Evolutionary conservation across 352 stramenopile genomes (phyloP), one percentile per base, ranked within the genome.

Genomic region (Globisporangium rhizosaccharum): DNA sequence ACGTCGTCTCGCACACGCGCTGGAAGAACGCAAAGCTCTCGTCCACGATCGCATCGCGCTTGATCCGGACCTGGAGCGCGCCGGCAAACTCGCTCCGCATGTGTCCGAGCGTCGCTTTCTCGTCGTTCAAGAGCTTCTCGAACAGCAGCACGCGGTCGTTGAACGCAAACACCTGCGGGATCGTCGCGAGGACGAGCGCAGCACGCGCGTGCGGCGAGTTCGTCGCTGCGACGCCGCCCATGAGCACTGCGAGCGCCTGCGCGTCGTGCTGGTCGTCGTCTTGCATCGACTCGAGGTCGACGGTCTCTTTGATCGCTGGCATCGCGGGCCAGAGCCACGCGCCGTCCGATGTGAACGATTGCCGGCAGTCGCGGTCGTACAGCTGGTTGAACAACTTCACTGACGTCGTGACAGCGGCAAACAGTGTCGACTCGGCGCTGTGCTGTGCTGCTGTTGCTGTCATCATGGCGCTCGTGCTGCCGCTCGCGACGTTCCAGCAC

Each of bases 21-120:
- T 87, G 61, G 49, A 98, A 90, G 44, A 87, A 76, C 17, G 80
- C 63, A 63, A 97, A 97, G 25, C 85, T 96, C 70, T 98, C 81
- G 59, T 87, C 69, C 50, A 98, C 96, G 42, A 98, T 87, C n/a
- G 86, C 74, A 48, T 87, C 70, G 1, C 87, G 82, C 53, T 83
- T 77, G 20, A 96, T 75, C 15, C 72, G 75, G 10, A 96, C 69
- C 14, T 82, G 68, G 44, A 90, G 59, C 3, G 74, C 70, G 10
- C 63, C 63, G 15, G 60, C 66, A 60, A 90, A 89, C 45, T 92
- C 81, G 33, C 83, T 73, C 6, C 84, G 82, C 0, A 84, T 59
- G n/a, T 70, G 57, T 2, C 53, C 63, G 17, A 88, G 23, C 12
- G 77, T 62, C 5, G 59, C 57, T 59, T 90, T 90, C 11, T 87